Conservation (phyloP, 164 flowering plant genomes). For the Magnolia officinalis region DNA sequence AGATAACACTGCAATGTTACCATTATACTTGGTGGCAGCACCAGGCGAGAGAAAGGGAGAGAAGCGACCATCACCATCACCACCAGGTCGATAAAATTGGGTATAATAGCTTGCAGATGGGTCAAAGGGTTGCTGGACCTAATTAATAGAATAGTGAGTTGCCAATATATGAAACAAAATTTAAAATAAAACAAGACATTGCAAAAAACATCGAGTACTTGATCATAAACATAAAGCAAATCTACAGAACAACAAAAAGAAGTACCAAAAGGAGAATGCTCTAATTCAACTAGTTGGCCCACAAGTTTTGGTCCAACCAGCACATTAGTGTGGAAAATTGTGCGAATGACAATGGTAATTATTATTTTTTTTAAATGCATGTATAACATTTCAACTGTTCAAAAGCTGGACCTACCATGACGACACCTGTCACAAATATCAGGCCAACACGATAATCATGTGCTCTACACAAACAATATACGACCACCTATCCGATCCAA, state of each 20-base stretch:
- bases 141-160: background rate
- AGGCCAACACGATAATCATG: too few species aligned
- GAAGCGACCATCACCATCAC: conserved; percentile 69
- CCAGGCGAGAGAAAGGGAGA: conserved; percentile 70
- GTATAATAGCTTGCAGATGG: conserved; percentile 59
- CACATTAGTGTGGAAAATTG: background rate
- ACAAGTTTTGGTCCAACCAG: background rate
- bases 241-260: background rate
- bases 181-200: background rate
- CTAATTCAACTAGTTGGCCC: background rate
- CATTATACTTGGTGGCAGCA: conserved; percentile 61
- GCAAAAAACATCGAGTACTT: background rate
- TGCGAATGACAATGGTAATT: too few species aligned
- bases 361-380: too few species aligned
- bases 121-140: conserved; percentile 72
- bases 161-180: background rate
- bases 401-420: too few species aligned
- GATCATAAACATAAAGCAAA: too few species aligned
- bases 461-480: too few species aligned
- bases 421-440: too few species aligned
- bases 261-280: background rate
- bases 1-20: conserved; percentile 55
- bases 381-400: too few species aligned
- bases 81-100: conserved; percentile 61
- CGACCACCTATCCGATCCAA: too few species aligned